Conservation (phyloP, 345 rosid genomes). For the Sonneratia caseolaris region DNA sequence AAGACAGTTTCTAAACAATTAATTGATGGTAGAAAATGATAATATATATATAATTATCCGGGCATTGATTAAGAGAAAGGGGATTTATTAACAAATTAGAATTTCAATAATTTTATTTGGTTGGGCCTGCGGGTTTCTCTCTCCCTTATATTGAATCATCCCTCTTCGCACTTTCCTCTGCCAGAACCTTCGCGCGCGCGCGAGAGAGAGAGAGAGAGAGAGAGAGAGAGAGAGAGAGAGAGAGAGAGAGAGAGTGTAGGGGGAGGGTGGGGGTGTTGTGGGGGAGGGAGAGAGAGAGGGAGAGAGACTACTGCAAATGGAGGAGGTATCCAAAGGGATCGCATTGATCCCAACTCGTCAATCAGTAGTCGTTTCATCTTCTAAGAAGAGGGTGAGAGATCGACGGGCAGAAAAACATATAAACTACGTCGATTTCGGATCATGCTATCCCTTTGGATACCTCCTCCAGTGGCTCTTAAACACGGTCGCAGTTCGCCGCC, state of each 20-base stretch:
- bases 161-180: conserved; percentile 3
- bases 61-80: not conserved
- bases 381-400: not conserved
- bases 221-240: conserved; percentile 4
- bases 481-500: not conserved
- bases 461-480: conserved; percentile 17
- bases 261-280: too few relatives aligned
- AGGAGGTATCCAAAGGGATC: conserved; percentile 99
- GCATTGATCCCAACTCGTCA: conserved; percentile 70
- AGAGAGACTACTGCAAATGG: conserved; percentile 39
- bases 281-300: not conserved
- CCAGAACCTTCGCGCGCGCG: not conserved
- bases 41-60: not conserved
- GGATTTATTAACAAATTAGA: not conserved
- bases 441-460: conserved; percentile 26
- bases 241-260: not conserved
- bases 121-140: not conserved
- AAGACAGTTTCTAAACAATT: too few relatives aligned
- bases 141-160: not conserved
- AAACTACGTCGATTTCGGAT: conserved; percentile 5
- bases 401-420: not conserved
- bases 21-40: too few relatives aligned
- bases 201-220: conserved; percentile 7
- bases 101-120: not conserved
- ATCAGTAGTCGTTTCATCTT: not conserved